Evolutionary conservation across 2,329 filamentous ascomycete genomes (phyloP), one percentile per base, ranked within the genome.

Genomic region (Xylaria hypoxylon): DNA sequence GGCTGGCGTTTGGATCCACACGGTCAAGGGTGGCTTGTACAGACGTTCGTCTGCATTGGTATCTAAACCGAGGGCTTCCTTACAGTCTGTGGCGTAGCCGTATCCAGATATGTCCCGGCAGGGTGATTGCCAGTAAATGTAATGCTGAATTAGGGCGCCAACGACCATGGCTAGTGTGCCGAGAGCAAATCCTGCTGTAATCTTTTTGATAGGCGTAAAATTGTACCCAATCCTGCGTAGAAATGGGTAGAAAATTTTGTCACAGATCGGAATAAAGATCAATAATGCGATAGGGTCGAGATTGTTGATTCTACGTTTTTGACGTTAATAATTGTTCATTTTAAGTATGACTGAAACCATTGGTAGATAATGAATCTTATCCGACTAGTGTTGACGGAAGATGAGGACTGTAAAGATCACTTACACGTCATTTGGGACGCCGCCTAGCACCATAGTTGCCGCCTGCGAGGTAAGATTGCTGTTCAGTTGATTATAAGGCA

Each of bases 231-330:
- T 74, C 64, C 81, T 84, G 70, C 86, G 86, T 52, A 92, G 82
- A 26, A 84, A 65, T 0, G 90, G 90, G 75, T 92, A 92, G 56
- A 92, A 71, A 44, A 88, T 6, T 13, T 77, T 83, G 68, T 92
- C 89, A 67, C 88, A 83, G 55, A 92, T 75, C 0, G 89, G 89
- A 13, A 90, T 90, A 75, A 92, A 86, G 68, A 92, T 82, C 67
- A 92, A 83, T 68, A 91, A 86, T 8, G 88, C 84, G 62, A 92
- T 85, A 2, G 90, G 87, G 64, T 92, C 87, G 35, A 92, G 84
- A 77, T 91, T 91, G 70, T 88, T 84, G 80, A 92, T 85, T 70
- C 68, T 70, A 24, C 38, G 19, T 0, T 26, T 42, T 53, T 17
- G 0, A 45, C 44, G 38, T 68, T 13, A 69, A 45, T 31, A 38